Conservation (phyloP, 2,329 filamentous ascomycete genomes). For the Fusarium sp. region DNA sequence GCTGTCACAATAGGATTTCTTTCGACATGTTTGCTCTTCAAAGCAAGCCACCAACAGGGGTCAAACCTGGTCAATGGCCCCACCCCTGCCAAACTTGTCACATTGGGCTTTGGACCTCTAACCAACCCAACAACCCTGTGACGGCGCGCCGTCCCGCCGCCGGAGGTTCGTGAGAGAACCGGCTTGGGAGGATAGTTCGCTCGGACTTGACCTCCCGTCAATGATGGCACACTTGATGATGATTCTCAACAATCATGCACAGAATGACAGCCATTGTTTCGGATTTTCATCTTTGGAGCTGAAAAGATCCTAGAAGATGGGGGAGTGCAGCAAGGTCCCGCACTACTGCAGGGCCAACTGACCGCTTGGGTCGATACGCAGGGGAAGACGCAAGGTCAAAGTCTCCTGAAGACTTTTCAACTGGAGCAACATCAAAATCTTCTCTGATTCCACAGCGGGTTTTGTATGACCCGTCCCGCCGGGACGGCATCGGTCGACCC, state of each 20-base stretch:
- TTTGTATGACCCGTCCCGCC: conserved; percentile 18
- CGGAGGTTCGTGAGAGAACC: conserved; percentile 4
- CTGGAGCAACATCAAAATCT: not conserved
- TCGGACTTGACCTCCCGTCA: not conserved
- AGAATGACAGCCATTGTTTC: conserved; percentile 1
- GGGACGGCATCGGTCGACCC: conserved; percentile 11
- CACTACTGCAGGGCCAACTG: conserved; percentile 19
- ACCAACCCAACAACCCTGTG: conserved; percentile 16
- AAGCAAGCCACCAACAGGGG: conserved; percentile 30
- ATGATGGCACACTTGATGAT: not conserved
- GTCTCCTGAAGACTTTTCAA: conserved; percentile 34
- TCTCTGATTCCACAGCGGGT: not conserved
- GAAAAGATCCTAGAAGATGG: conserved; percentile 9
- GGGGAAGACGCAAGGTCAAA: conserved; percentile 23
- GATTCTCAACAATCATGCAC: conserved; percentile 3
- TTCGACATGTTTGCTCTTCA: conserved; percentile 26
- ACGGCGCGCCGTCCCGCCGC: conserved; percentile 27
- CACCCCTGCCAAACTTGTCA: conserved; percentile 15
- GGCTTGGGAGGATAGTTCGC: not conserved
- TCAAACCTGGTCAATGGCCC: conserved; percentile 15
- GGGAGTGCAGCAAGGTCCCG: conserved; percentile 26
- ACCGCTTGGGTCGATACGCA: conserved; percentile 17
- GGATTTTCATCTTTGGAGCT: not conserved
- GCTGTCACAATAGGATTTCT: conserved; percentile 5
- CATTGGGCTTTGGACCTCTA: conserved; percentile 5